Evolutionary conservation across 176 grass and related monocot genomes (phyloP).

Genomic region (Rhynchospora breviuscula): DNA sequence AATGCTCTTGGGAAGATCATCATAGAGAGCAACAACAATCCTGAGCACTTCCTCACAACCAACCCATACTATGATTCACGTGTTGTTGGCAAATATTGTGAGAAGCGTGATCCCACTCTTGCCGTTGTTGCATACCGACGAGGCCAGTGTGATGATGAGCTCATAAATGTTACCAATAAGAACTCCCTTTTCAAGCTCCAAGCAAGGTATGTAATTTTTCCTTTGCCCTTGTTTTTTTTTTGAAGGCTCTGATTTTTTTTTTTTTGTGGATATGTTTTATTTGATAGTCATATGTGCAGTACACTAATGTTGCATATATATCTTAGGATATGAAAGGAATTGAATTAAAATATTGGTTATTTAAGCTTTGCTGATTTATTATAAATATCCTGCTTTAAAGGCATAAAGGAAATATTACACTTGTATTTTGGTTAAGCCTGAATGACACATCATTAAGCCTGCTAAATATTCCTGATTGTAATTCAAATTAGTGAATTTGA

Average conservation of each 20-base stretch:
- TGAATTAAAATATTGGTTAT: not conserved
- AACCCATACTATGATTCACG: slow-evolving; percentile 94
- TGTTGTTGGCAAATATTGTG: slow-evolving; percentile 93
- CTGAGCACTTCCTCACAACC: slow-evolving; percentile 92
- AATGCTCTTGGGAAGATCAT: slow-evolving; percentile 95
- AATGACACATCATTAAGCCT: not conserved
- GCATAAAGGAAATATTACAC: not conserved
- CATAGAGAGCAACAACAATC: slow-evolving; percentile 93
- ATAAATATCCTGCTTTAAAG: not conserved
- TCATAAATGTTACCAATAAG: slow-evolving; percentile 87
- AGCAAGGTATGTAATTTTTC: slow-evolving; percentile 47
- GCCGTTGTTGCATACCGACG: slow-evolving; percentile 93
- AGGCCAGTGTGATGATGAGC: slow-evolving; percentile 84
- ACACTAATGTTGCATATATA: not conserved
- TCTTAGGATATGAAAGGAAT: not conserved
- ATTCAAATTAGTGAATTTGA: not conserved
- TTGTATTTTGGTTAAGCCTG: not conserved
- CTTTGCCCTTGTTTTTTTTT: not conserved
- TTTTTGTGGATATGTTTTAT: not conserved
- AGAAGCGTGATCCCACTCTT: slow-evolving; percentile 88
- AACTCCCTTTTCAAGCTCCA: slow-evolving; percentile 90
- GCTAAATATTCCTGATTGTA: slow-evolving; percentile 9
- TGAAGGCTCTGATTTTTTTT: not conserved
- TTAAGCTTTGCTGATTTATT: not conserved
- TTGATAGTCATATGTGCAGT: not conserved